These are phyloP conservation scores for Suhomyces coccinellae DNA, from an alignment of 1,139 yeast genomes.

Conservation along the genomic window DNA sequence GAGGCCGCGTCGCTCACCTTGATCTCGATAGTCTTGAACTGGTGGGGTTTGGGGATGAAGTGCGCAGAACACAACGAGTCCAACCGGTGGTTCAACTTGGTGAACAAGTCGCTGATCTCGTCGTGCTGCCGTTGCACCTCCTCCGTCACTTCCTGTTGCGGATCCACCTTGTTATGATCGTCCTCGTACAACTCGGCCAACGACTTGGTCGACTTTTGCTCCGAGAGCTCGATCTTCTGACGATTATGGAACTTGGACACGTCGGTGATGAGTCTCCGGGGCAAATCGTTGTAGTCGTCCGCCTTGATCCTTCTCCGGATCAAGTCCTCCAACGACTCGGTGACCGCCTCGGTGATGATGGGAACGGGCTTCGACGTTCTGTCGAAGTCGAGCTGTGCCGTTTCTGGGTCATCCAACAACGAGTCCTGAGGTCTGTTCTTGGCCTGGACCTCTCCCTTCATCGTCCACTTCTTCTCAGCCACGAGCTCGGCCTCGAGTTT, in stretches of 20 bases:
- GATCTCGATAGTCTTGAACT: slow-evolving; percentile 69
- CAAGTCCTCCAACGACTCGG: slow-evolving; percentile 84
- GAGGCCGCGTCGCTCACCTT: slow-evolving; percentile 66
- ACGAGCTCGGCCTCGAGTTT: slow-evolving; percentile 83
- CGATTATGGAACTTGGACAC: slow-evolving; percentile 54
- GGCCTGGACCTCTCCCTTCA: slow-evolving; percentile 88
- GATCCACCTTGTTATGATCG: slow-evolving; percentile 57
- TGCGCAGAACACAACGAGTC: slow-evolving; percentile 92
- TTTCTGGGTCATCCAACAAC: slow-evolving; percentile 47
- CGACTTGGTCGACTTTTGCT: slow-evolving; percentile 81
- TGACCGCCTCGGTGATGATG: slow-evolving; percentile 83
- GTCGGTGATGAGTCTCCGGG: slow-evolving; percentile 68
- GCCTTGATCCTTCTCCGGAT: slow-evolving; percentile 77
- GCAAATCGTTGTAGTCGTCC: slow-evolving; percentile 81
- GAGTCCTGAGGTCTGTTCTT: slow-evolving; percentile 84
- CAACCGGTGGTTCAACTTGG: slow-evolving; percentile 64
- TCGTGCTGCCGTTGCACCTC: slow-evolving; percentile 71
- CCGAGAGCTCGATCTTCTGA: slow-evolving; percentile 66
- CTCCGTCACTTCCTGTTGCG: slow-evolving; percentile 51
- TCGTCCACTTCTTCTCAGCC: slow-evolving; percentile 90
- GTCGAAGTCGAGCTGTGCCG: slow-evolving; percentile 42
- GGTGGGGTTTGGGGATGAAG: slow-evolving; percentile 87
- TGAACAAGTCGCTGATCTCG: slow-evolving; percentile 70
- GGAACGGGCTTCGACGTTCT: slow-evolving; percentile 67
- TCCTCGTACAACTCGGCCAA: slow-evolving; percentile 92